These are phyloP conservation scores for Chalciporus pseudorubinellus DNA, from an alignment of 768 basidiomycete species.

Conservation along the genomic window DNA sequence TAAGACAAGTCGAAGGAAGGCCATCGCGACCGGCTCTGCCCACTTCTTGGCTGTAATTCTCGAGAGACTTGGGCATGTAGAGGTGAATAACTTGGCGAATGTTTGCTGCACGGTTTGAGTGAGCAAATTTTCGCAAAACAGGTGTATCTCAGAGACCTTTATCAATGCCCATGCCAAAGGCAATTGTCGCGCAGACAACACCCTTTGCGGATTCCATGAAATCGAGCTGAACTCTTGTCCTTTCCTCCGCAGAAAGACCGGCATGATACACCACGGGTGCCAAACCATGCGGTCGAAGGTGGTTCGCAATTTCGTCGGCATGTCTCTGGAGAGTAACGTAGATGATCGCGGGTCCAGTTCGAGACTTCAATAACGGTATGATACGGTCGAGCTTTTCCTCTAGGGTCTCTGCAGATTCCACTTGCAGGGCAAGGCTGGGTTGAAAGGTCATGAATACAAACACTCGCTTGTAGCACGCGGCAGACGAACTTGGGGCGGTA, in stretches of 20 bases:
- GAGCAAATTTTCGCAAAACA: not conserved
- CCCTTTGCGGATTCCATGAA: conserved; percentile 40
- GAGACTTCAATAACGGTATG: conserved; percentile 34
- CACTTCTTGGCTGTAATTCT: conserved; percentile 47
- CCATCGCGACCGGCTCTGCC: conserved; percentile 45
- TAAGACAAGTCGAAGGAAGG: conserved; percentile 41
- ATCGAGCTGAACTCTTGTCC: conserved; percentile 35
- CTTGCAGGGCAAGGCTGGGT: conserved; percentile 35
- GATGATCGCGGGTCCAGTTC: conserved; percentile 43
- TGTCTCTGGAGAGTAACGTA: conserved; percentile 46
- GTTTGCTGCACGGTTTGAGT: conserved; percentile 19
- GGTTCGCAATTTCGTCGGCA: conserved; percentile 36
- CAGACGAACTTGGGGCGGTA: conserved; percentile 41
- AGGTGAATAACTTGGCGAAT: conserved; percentile 43
- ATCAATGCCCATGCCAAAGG: conserved; percentile 49
- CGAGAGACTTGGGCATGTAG: conserved; percentile 45
- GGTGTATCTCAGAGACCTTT: conserved; percentile 22
- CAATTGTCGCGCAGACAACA: conserved; percentile 45
- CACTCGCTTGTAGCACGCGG: not conserved
- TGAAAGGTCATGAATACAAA: not conserved
- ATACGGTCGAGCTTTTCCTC: conserved; percentile 37
- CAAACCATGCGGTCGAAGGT: conserved; percentile 26
- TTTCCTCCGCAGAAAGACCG: conserved; percentile 35
- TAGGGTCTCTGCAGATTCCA: conserved; percentile 32
- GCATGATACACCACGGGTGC: conserved; percentile 43